Conservation (phyloP, 176 grass and related monocot species). For the Hyparrhenia diplandra region DNA sequence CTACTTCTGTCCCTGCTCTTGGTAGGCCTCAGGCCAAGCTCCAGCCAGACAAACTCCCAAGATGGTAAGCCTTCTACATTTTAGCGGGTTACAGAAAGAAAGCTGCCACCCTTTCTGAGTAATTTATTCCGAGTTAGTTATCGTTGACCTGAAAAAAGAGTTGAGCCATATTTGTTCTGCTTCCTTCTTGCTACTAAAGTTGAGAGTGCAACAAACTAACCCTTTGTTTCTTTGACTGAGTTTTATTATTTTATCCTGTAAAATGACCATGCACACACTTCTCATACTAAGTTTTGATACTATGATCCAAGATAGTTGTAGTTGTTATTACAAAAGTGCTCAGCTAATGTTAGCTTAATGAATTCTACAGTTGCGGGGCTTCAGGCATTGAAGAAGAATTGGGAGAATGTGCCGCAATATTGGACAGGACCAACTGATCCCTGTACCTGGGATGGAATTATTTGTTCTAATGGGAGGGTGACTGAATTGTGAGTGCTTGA, state of each 20-base stretch:
- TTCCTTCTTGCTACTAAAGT: not conserved
- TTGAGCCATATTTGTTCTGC: not conserved
- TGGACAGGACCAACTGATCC: conserved; percentile 61
- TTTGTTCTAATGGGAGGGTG: conserved; percentile 55
- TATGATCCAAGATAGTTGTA: conserved; percentile 17
- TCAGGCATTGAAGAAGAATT: conserved; percentile 46
- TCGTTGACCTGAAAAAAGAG: conserved; percentile 19
- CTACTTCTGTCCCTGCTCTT: conserved; percentile 52
- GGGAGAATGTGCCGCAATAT: conserved; percentile 63
- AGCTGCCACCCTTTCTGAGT: not conserved
- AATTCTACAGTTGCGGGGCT: conserved; percentile 53
- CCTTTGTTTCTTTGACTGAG: conserved; percentile 10
- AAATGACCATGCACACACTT: not conserved
- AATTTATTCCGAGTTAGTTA: not conserved
- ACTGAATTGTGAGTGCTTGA: conserved; percentile 50
- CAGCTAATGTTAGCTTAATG: conserved; percentile 19
- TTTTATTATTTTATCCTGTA: conserved; percentile 1
- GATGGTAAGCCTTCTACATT: conserved; percentile 59
- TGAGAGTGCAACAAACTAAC: not conserved
- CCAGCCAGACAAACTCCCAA: conserved; percentile 45
- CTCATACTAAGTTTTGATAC: not conserved
- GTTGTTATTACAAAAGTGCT: conserved; percentile 1
- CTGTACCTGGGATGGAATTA: conserved; percentile 84
- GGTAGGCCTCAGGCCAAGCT: conserved; percentile 28
- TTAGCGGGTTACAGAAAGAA: not conserved